Conservation (phyloP, 2,329 filamentous ascomycete genomes). For the Fusarium sp. region DNA sequence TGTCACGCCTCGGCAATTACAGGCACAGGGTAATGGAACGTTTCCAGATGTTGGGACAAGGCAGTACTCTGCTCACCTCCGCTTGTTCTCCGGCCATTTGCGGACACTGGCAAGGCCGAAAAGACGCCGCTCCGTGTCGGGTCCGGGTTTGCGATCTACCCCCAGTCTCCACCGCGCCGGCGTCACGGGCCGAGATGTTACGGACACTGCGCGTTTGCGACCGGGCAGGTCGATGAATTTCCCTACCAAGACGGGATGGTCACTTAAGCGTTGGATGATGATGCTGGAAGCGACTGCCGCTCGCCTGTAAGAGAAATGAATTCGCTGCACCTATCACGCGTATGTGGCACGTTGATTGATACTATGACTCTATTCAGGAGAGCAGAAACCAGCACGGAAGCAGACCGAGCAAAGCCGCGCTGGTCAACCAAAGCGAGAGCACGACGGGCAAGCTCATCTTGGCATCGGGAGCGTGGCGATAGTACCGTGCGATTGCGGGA, state of each 20-base stretch:
- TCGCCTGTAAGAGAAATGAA: conserved; percentile 7
- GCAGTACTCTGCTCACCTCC: conserved; percentile 14
- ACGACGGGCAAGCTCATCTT: conserved; percentile 16
- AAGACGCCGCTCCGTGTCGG: conserved; percentile 37
- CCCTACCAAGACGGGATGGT: not conserved
- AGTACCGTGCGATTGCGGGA: conserved; percentile 42
- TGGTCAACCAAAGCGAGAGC: conserved; percentile 31
- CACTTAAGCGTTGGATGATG: not conserved
- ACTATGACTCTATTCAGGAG: conserved; percentile 20
- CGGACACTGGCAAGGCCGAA: conserved; percentile 28
- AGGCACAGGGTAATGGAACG: conserved; percentile 34
- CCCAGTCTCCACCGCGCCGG: conserved; percentile 23
- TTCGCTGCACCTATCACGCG: conserved; percentile 13
- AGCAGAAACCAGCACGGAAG: conserved; percentile 32
- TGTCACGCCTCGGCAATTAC: conserved; percentile 35
- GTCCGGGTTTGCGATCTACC: conserved; percentile 13
- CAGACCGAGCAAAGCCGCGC: conserved; percentile 29
- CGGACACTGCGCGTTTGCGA: conserved; percentile 24
- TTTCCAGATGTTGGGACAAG: conserved; percentile 41
- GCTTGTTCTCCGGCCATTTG: conserved; percentile 30
- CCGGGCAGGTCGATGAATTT: conserved; percentile 21
- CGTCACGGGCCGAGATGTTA: conserved; percentile 27
- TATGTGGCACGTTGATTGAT: not conserved
- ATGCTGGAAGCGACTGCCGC: not conserved
- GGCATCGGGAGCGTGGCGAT: conserved; percentile 25